Base-by-base conservation (phyloP, 805 yeast species). In the Kuraishia piskuri region DNA sequence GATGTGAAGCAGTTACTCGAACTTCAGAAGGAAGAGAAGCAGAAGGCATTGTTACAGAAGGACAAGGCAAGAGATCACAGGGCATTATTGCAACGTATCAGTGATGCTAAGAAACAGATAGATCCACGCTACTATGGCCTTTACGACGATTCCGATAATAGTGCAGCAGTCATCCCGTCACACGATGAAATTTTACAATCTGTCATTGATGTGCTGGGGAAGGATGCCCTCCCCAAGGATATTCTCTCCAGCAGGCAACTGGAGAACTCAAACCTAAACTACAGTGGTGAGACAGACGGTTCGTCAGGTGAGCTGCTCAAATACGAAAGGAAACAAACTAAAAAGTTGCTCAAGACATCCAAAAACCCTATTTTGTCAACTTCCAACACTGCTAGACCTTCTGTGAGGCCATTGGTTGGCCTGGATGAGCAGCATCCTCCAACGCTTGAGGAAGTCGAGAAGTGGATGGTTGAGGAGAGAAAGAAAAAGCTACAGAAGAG, bases 1-100 rank as follows among this genome's bases (percentile, higher is more conserved):
- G 96, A 88, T 56, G 91, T 86, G 7, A 70, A 75, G 52, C 75
- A 75, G 54, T 56, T 79, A 22, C 56, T 82, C 20, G 71, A 72
- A 52, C 64, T 71, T 46, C 67, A 73, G 59, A 62, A 53, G 48
- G 61, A 53, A 44, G 57, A 58, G 26, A 55, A 54, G 23, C 55
- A 56, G 53, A 64, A 61, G 48, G 61, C 55, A 55, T 60, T 55
- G 14, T 57, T 50, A 22, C 58, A 50, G 22, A 59, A 58, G 23
- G 50, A 52, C 14, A 50, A 58, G 14, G 46, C 52, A 36, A 60
- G 54, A 31, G 58, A 56, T 45, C 55, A 53, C n/a, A 53, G 55
- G 51, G 56, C 59, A 20, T 58, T 62, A 46, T 57, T 58, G n/a
- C 58, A 59, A 19, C 50, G 54, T 36, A 47, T 67, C 46, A 57